Conservation (phyloP, 2,329 filamentous ascomycete species). For the Penicillium decumbens region DNA sequence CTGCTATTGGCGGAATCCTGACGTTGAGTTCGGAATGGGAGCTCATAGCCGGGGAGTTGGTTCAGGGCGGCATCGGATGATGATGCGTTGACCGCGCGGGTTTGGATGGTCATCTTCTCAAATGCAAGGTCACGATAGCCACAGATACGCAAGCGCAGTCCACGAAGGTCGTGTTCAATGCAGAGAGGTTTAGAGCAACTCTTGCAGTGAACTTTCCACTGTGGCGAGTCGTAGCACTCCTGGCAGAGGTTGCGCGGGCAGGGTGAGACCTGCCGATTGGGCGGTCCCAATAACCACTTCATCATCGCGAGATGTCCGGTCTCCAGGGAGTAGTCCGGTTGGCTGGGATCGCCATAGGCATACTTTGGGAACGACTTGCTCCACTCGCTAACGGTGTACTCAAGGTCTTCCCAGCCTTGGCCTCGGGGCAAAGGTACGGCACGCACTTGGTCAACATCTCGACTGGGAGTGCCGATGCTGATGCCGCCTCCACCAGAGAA, state of each 20-base stretch:
- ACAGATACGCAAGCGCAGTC: slow-evolving; percentile 53
- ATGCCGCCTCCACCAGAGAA: slow-evolving; percentile 59
- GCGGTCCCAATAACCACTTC: slow-evolving; percentile 47
- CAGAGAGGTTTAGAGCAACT: slow-evolving; percentile 55
- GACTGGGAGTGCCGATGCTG: slow-evolving; percentile 51
- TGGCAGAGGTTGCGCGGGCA: slow-evolving; percentile 55
- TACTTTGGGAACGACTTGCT: slow-evolving; percentile 39
- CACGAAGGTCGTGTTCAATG: slow-evolving; percentile 57
- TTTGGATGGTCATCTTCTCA: slow-evolving; percentile 45
- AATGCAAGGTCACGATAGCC: slow-evolving; percentile 53
- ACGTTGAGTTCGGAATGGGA: slow-evolving; percentile 31
- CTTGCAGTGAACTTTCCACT: slow-evolving; percentile 58
- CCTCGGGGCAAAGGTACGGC: slow-evolving; percentile 54
- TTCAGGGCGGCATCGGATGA: slow-evolving; percentile 11
- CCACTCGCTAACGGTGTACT: slow-evolving; percentile 45
- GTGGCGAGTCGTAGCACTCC: slow-evolving; percentile 54
- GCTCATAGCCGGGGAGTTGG: slow-evolving; percentile 23
- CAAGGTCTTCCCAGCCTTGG: slow-evolving; percentile 54
- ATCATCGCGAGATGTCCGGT: slow-evolving; percentile 42
- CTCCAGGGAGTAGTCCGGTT: slow-evolving; percentile 38
- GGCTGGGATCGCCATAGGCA: slow-evolving; percentile 39
- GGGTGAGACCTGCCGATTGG: slow-evolving; percentile 43
- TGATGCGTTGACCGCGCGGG: slow-evolving; percentile 18
- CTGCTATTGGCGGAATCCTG: slow-evolving; percentile 34
- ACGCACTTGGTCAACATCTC: slow-evolving; percentile 53